Evolutionary conservation across 495 filamentous ascomycete species (phyloP), one percentile per base, ranked within the genome.

Genomic region (Staphylotrichum longicolle): DNA sequence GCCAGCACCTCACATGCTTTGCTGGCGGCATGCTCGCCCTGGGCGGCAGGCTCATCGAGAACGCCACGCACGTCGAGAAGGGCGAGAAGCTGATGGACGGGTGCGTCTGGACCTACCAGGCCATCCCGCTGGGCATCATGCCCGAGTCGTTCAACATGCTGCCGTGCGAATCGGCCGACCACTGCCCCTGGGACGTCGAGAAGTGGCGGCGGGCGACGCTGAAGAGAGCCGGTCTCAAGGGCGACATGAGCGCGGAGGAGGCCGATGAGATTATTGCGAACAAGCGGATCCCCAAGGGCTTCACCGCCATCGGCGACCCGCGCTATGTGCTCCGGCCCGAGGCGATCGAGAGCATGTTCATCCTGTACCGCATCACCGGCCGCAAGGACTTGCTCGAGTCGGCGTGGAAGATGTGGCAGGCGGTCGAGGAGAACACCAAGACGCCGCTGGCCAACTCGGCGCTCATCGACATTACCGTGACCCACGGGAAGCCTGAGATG

Each of bases 11-110:
- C 2, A 68, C 63, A 7, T 96, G 91, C 72, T 96, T 94, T 66
- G 82, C 82, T 1, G 91, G 91, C 12, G 91, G 90, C 27, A 93
- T 95, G 89, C 82, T 93, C 47, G 90, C 85, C 9, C 73, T 96
- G 20, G 92, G 89, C 27, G 87, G 88, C 45, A 87, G 85, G 70
- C 75, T 90, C 2, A 86, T 92, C 58, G 75, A 80, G 15, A 81
- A 86, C 45, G 76, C 83, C 6, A 78, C 80, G 5, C 89, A 96
- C 69, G 69, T 95, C 41, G 80, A 88, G 2, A 80, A 90, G 49
- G 91, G 86, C 12, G 74, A 78, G 50, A 88, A 90, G 70, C 75
- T 95, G 32, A 89, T 87, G 1, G 87, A 93, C 62, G 91, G 90
- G 40, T 96, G 91, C 69, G 81, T 93, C 14, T 96, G 89, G 91